Evolutionary conservation across 108 stramenopile species (phyloP), one percentile per base, ranked within the genome.

Genomic region (Pseudonitzschia pungens): DNA sequence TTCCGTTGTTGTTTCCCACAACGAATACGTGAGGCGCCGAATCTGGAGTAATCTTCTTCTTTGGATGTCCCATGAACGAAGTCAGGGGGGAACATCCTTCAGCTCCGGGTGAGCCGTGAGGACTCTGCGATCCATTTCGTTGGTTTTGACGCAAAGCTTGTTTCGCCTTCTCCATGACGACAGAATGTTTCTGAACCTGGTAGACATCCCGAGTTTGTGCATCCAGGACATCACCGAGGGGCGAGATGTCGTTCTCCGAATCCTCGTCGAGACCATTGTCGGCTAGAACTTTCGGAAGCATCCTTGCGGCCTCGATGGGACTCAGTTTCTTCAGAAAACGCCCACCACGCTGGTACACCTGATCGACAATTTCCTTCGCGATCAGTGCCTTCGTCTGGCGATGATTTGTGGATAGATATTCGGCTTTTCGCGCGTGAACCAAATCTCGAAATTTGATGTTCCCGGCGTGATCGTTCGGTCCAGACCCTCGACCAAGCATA

Each of bases 401-500:
- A 33, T 82, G 80, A 70, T 77, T 83, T 5, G 86, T 84, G 0
- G 81, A 72, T 66, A 84, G 70, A 73, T 87, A 87, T 48, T 84
- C 81, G 0, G 28, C 70, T 51, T 87, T 83, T 9, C 83, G 75
- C 28, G 79, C 69, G 9, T 73, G 42, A 0, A 87, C 83, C 41
- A 84, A 24, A 27, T 82, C 65, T 33, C 92, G 89, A 64, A 93
- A 93, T 20, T 68, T 59, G 31, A 90, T 84, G 73, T 93, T 93
- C 18, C 92, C 92, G 52, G 83, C 86, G 67, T 88, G 89, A 66
- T 80, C 78, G 54, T 93, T 93, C 8, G 89, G 88, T 24, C 77
- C 84, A 43, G 86, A 87, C 3, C 92, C 92, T 14, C 92, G 74
- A 27, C 92, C 92, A 60, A 89, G 90, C 43, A 93, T 64, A 29